phyloP scores from a whole-genome alignment of 2,329 filamentous ascomycete species.

The Cladobotryum protrusum region DNA sequence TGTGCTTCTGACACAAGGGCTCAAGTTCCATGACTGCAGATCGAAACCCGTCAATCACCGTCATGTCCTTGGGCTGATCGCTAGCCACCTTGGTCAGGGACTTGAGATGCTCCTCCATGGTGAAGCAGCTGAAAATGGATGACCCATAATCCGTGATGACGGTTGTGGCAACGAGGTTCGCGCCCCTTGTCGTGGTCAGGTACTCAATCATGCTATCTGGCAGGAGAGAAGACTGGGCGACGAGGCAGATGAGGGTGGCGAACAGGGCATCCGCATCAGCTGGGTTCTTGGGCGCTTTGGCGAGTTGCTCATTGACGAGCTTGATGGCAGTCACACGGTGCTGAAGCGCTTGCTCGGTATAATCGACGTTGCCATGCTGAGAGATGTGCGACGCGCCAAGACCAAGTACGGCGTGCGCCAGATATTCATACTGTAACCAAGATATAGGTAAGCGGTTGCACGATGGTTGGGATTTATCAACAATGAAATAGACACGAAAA shows the following conservation, averaged over 20 bases:
- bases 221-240: slow-evolving; percentile 31
- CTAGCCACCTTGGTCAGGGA: slow-evolving; percentile 15
- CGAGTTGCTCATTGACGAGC: slow-evolving; percentile 28
- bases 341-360: slow-evolving; percentile 24
- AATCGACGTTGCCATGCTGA: slow-evolving; percentile 22
- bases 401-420: slow-evolving; percentile 32
- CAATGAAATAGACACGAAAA: not conserved
- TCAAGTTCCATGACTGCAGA: slow-evolving; percentile 14
- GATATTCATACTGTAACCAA: slow-evolving; percentile 27
- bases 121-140: slow-evolving; percentile 20
- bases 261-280: slow-evolving; percentile 32
- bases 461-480: not conserved
- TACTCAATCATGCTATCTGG: slow-evolving; percentile 34
- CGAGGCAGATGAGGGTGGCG: slow-evolving; percentile 28
- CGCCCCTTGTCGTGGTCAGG: slow-evolving; percentile 28
- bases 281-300: slow-evolving; percentile 17
- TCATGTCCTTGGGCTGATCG: slow-evolving; percentile 18
- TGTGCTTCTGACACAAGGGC: slow-evolving; percentile 13
- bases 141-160: slow-evolving; percentile 16
- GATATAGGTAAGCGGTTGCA: not conserved
- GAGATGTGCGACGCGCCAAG: slow-evolving; percentile 32
- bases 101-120: slow-evolving; percentile 20
- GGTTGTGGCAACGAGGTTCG: slow-evolving; percentile 17
- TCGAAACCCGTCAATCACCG: slow-evolving; percentile 16
- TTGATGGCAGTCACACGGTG: slow-evolving; percentile 32